Percentiles rank a stretch among this genome's conserved stretches.
Conservation (phyloP, 495 filamentous ascomycete genomes). For the Penicillium crystallinum region DNA sequence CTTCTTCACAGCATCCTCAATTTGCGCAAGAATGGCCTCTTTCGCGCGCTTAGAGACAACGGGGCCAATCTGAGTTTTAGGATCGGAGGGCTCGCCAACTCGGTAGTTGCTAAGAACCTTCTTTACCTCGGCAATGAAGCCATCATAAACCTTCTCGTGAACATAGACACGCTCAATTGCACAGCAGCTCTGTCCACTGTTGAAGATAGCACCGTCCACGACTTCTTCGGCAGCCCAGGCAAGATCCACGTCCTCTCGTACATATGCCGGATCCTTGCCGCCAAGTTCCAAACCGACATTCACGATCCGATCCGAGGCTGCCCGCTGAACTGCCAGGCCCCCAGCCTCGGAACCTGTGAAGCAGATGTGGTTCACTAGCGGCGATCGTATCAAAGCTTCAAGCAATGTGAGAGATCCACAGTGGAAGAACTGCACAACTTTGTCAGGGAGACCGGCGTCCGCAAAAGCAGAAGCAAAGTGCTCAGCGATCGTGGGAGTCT, state of each 20-base stretch:
- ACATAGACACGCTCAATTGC: conserved; percentile 86
- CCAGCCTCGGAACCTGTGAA: conserved; percentile 93
- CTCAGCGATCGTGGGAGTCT: conserved; percentile 87
- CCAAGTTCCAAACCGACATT: conserved; percentile 85
- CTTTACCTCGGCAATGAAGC: conserved; percentile 72
- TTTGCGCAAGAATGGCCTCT: conserved; percentile 65
- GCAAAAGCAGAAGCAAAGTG: conserved; percentile 68
- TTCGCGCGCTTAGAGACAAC: conserved; percentile 75
- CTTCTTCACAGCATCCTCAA: conserved; percentile 73
- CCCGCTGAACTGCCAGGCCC: conserved; percentile 77
- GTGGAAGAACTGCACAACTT: conserved; percentile 87
- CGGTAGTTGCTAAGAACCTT: conserved; percentile 80
- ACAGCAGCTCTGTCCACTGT: conserved; percentile 92
- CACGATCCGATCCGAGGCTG: conserved; percentile 72
- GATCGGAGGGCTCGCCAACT: conserved; percentile 75
- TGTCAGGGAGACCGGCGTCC: conserved; percentile 70
- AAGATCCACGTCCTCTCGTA: conserved; percentile 79
- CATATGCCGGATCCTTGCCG: conserved; percentile 89
- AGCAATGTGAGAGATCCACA: conserved; percentile 67
- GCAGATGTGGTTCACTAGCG: conserved; percentile 69
- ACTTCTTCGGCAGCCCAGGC: conserved; percentile 89
- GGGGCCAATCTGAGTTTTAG: conserved; percentile 74
- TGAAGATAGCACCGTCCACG: conserved; percentile 88
- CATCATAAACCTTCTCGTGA: conserved; percentile 69
- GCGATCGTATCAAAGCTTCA: conserved; percentile 66